phyloP scores from a whole-genome alignment of 345 rosid species.

The Noccaea caerulescens region DNA sequence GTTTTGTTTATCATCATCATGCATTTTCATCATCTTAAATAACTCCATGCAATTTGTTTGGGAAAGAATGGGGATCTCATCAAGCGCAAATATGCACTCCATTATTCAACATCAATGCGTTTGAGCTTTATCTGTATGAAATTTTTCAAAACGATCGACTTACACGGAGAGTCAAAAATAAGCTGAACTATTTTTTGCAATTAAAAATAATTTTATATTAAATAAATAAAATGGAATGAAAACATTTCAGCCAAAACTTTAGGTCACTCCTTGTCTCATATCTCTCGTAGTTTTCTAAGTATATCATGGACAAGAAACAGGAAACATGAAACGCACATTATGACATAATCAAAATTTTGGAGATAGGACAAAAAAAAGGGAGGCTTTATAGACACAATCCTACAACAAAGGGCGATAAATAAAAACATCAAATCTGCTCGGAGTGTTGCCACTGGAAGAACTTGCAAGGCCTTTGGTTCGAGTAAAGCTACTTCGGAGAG shows the following conservation, averaged over 20 bases:
- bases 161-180: too few relatives aligned
- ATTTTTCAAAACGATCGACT: too few relatives aligned
- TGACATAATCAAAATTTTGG: slow-evolving; percentile 37
- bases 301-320: slow-evolving; percentile 11
- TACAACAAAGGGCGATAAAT: slow-evolving; percentile 2
- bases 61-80: too few relatives aligned
- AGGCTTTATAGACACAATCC: slow-evolving; percentile 33
- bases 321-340: background rate
- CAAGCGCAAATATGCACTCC: too few relatives aligned
- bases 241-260: slow-evolving; percentile 20
- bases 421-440: slow-evolving; percentile 14
- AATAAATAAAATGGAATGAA: background rate
- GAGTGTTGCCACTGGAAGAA: slow-evolving; percentile 25
- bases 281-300: background rate
- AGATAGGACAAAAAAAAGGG: background rate
- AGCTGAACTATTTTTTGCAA: background rate
- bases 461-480: slow-evolving; percentile 24
- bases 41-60: too few relatives aligned
- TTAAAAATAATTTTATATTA: background rate
- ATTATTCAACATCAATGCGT: too few relatives aligned
- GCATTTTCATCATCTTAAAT: too few relatives aligned
- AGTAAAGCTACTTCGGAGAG: slow-evolving; percentile 10
- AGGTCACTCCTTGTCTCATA: background rate
- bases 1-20: too few relatives aligned
- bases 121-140: too few relatives aligned